A percentile compares a stretch with the other conserved stretches of the same genome.
Evolutionary conservation across 495 filamentous ascomycete genomes (phyloP).

Genomic region (Poronia punctata): DNA sequence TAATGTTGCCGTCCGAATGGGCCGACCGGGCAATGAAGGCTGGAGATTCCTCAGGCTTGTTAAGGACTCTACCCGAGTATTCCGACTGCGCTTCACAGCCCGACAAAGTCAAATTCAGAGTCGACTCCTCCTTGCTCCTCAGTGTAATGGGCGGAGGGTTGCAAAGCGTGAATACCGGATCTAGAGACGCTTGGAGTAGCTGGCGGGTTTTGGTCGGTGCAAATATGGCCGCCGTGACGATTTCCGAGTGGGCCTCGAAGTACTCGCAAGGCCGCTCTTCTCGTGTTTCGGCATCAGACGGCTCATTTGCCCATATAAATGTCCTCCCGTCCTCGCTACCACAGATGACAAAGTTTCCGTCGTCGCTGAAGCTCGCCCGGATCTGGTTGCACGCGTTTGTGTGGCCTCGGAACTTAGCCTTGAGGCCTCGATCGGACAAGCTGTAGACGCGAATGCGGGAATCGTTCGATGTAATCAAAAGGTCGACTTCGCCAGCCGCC

Average conservation of each 20-base stretch:
- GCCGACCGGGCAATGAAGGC: constrained; percentile 65
- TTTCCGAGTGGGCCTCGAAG: constrained; percentile 82
- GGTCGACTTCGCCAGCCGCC: constrained; percentile 64
- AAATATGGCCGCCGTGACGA: constrained; percentile 80
- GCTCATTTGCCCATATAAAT: constrained; percentile 76
- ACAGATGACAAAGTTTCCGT: constrained; percentile 81
- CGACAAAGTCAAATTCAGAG: constrained; percentile 28
- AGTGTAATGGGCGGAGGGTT: constrained; percentile 91
- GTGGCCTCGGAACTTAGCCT: constrained; percentile 88
- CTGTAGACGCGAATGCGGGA: constrained; percentile 90
- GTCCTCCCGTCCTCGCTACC: constrained; percentile 86
- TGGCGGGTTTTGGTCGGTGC: constrained; percentile 75
- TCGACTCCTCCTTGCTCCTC: constrained; percentile 59
- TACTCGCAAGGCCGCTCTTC: constrained; percentile 77
- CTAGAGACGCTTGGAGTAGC: constrained; percentile 69
- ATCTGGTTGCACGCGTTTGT: constrained; percentile 92
- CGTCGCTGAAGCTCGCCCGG: constrained; percentile 79
- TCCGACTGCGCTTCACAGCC: constrained; percentile 28
- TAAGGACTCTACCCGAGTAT: constrained; percentile 24
- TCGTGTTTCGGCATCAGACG: constrained; percentile 55
- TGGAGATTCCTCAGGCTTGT: constrained; percentile 43
- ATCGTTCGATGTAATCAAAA: constrained; percentile 92
- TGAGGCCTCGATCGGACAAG: constrained; percentile 71
- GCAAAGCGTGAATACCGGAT: constrained; percentile 92
- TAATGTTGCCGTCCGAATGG: constrained; percentile 83